Evolutionary conservation across 2,329 filamentous ascomycete genomes (phyloP), one percentile per base, ranked within the genome.

Genomic region (Colletotrichum ledebouriae): DNA sequence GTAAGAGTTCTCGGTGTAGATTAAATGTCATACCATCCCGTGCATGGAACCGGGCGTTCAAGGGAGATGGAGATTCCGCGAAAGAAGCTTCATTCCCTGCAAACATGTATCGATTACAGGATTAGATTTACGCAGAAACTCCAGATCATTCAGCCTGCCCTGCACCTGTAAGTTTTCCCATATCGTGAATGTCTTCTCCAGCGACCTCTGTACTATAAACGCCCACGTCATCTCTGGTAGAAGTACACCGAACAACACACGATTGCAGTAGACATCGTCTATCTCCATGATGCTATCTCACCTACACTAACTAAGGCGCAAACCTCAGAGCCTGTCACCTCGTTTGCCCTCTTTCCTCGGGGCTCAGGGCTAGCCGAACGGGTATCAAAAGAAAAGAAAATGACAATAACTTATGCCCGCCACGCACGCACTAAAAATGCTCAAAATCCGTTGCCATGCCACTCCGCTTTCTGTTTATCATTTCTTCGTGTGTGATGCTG

Each of bases 21-120:
- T 29, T 2, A 59, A 11, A 53, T 34, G 11, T 6, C 6, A n/a
- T 59, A 42, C 47, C 49, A 42, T 49, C 55, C 29, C 44, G 57
- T 65, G 69, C 69, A 70, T 70, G 60, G 39, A 66, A 70, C 20
- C 56, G 69, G 69, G 69, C 69, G 66, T 70, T 70, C 39, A 37
- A 60, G 65, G 59, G 29, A 55, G 42, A 37, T 12, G 22, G 11
- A 55, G 22, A 33, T 34, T 34, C 41, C 37, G 39, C 42, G 39
- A 46, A 67, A 63, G 49, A 11, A 39, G 11, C 37, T 39, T 39
- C 13, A 4, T 39, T 39, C 13, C 37, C 37, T 15, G 37, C 37
- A 39, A 39, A 6, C 9, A 39, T 12, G 37, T 39, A 39, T 15
- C 37, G 11, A 9, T 15, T 39, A 15, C 13, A 12, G 37, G 5